Conservation (phyloP, 2,329 filamentous ascomycete species). For the Ceratocystis diversiconidia region DNA sequence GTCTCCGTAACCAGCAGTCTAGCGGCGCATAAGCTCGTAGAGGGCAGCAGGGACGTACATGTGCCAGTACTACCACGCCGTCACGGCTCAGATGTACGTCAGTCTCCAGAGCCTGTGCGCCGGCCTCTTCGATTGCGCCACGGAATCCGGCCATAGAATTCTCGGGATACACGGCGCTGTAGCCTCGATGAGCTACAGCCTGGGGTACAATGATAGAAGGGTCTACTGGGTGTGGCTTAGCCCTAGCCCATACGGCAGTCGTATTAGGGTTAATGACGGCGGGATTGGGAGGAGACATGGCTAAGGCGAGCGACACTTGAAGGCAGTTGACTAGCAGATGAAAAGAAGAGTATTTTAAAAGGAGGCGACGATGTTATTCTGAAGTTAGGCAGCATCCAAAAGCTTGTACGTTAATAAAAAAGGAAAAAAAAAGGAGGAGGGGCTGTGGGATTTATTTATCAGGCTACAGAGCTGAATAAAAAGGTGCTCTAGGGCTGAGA, state of each 20-base stretch:
- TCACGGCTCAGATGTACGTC: constrained; percentile 76
- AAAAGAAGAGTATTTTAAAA: neutral
- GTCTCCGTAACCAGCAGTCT: neutral
- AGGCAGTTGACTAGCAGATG: neutral
- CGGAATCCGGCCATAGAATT: constrained; percentile 72
- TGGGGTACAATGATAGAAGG: constrained; percentile 39
- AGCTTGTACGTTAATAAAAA: too few relatives aligned
- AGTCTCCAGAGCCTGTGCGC: constrained; percentile 73
- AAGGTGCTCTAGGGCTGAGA: neutral
- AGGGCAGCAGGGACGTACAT: constrained; percentile 37
- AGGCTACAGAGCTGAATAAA: neutral
- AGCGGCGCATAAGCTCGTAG: too few relatives aligned
- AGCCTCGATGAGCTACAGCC: constrained; percentile 65
- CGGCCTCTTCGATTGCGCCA: constrained; percentile 51
- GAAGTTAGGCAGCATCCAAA: too few relatives aligned
- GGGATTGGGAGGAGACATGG: neutral
- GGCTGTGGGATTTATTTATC: too few relatives aligned
- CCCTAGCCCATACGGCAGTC: constrained; percentile 26
- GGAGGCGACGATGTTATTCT: too few relatives aligned
- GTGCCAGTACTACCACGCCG: constrained; percentile 70
- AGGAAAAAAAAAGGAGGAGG: too few relatives aligned
- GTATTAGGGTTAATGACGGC: neutral
- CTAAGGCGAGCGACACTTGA: neutral
- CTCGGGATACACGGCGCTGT: constrained; percentile 65
- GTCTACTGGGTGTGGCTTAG: constrained; percentile 21